Evolutionary conservation across 1,284 basidiomycete genomes (phyloP).

Genomic region (Pterulicium gracile): DNA sequence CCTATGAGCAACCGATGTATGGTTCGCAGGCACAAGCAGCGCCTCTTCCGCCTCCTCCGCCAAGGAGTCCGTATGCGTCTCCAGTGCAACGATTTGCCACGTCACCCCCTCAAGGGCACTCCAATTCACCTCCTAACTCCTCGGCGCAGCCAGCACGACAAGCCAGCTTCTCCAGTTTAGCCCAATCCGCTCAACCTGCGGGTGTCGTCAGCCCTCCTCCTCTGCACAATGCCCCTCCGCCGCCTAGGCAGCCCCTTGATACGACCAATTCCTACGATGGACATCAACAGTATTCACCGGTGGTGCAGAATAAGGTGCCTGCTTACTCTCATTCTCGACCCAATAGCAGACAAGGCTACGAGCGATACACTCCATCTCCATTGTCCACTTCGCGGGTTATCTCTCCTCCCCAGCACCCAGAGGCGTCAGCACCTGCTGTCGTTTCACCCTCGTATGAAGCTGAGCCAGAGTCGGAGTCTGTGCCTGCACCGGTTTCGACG

Average conservation of each 20-base stretch:
- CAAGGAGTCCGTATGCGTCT: slow-evolving; percentile 2
- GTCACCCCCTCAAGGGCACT: background rate
- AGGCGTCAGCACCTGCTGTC: too few relatives aligned
- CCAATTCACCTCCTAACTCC: background rate
- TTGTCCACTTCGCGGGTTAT: background rate
- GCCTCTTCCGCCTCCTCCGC: slow-evolving; percentile 9
- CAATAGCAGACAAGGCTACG: background rate
- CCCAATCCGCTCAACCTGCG: slow-evolving; percentile 9
- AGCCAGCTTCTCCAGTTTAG: slow-evolving; percentile 6
- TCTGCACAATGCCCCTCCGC: background rate
- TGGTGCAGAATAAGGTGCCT: background rate
- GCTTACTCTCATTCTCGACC: slow-evolving; percentile 1
- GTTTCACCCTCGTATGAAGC: too few relatives aligned
- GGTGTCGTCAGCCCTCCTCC: slow-evolving; percentile 4
- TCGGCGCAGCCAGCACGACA: slow-evolving; percentile 7
- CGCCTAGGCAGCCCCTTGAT: too few relatives aligned
- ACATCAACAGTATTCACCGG: too few relatives aligned
- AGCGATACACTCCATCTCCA: background rate
- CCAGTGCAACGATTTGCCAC: background rate
- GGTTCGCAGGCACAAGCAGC: slow-evolving; percentile 14
- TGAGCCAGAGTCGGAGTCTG: too few relatives aligned
- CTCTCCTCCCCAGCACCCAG: too few relatives aligned
- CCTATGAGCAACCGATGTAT: slow-evolving; percentile 17
- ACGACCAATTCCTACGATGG: too few relatives aligned
- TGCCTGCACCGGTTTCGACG: too few relatives aligned